phyloP scores from a whole-genome alignment of 1,284 basidiomycete genomes.

The Papiliotrema flavescens region DNA sequence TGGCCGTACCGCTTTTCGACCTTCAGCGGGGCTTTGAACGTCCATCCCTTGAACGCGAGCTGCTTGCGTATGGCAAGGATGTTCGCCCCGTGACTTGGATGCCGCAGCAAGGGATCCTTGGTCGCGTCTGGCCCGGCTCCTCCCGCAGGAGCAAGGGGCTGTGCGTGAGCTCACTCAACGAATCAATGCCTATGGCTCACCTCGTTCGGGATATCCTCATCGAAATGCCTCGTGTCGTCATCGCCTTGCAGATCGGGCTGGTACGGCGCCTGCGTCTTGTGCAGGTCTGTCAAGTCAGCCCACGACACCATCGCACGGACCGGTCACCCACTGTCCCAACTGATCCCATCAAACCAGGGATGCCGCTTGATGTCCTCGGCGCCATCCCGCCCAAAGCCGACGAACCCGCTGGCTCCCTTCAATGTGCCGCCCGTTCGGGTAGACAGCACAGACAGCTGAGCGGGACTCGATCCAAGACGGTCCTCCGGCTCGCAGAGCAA shows the following conservation, averaged over 20 bases:
- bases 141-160: constrained; percentile 86
- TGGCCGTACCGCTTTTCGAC: constrained; percentile 17
- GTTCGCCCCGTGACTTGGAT: constrained; percentile 77
- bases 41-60: constrained; percentile 46
- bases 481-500: constrained; percentile 93
- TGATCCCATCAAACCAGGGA: constrained; percentile 80
- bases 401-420: constrained; percentile 16
- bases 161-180: constrained; percentile 18
- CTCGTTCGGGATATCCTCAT: constrained; percentile 86
- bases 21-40: constrained; percentile 32
- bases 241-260: constrained; percentile 72
- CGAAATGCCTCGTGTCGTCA: constrained; percentile 85
- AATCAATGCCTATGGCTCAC: constrained; percentile 55
- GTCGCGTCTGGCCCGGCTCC: constrained; percentile 76
- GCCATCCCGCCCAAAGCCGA: constrained; percentile 59
- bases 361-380: constrained; percentile 85
- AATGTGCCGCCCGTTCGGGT: neutral
- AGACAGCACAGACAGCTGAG: constrained; percentile 15
- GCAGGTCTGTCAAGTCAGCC: constrained; percentile 55
- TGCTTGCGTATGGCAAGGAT: constrained; percentile 87
- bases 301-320: neutral
- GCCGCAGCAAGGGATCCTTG: constrained; percentile 78
- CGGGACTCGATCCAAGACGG: constrained; percentile 68
- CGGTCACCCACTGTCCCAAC: constrained; percentile 60
- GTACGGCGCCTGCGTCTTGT: constrained; percentile 77